Evolutionary conservation across 768 basidiomycete genomes (phyloP), one percentile per base, ranked within the genome.

Genomic region (Lyophyllum atratum): DNA sequence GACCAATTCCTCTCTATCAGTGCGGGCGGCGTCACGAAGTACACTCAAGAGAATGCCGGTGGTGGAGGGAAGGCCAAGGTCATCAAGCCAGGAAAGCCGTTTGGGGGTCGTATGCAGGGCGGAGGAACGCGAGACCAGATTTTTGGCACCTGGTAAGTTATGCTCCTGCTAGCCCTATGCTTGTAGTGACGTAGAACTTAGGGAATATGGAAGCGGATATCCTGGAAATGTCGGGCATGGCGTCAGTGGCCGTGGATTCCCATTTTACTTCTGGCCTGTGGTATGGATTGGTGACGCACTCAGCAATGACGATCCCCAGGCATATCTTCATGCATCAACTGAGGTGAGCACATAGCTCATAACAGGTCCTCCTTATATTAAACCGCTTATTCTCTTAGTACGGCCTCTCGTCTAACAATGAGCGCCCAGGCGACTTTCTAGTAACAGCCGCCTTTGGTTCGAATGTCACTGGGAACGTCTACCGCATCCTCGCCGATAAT

Each of bases 231-330:
- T 37, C 15, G 7, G 48, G 21, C 59, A 55, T 10, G 59, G 59
- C 24, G 52, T 50, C 4, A 33, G 8, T 28, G 26, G 43, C 17
- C 59, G 59, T 33, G 55, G 55, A 17, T 60, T 60, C n/a, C 59
- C 59, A 2, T 60, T 60, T 24, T 60, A 60, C 22, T 60, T 60
- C 15, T 60, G 59, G 59, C 59, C 59, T 3, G 33, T 56, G 10
- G 26, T 45, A 14, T 60, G 59, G 59, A 10, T 46, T 17, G 43
- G 44, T 17, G 14, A 9, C 34, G 9, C 34, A 3, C 31, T 39
- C 3, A 53, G 22, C 11, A 33, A 49, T 24, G 25, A 46, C 25
- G 10, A 26, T 14, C 33, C 26, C 2, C 50, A 56, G 19, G 51
- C 55, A 0, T 56, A 60, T 50, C 21, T 60, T 3, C 50, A 60